A percentile compares a stretch with the other conserved stretches of the same genome.
Conservation (phyloP, 768 basidiomycete species). For the Porpolomopsis calyptriformis region DNA sequence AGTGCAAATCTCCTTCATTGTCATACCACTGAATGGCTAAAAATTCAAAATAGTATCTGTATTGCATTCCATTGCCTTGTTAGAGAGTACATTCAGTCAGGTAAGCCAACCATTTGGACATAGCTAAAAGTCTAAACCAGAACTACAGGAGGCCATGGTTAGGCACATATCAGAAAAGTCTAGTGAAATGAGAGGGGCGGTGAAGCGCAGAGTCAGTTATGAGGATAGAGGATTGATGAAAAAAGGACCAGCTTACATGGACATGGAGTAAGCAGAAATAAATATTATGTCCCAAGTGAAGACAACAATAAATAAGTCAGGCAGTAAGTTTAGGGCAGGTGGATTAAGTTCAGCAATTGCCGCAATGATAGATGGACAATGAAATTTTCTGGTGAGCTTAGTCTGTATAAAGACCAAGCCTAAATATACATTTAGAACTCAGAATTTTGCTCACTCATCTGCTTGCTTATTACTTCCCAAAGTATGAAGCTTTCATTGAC, state of each 20-base stretch:
- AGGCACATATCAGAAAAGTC: neutral
- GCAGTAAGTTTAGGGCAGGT: neutral
- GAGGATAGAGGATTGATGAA: neutral
- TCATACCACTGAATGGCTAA: slow-evolving; percentile 7
- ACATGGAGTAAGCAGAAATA: neutral
- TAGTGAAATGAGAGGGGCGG: neutral
- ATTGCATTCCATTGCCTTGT: slow-evolving; percentile 6
- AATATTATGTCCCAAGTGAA: neutral
- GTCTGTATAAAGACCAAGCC: neutral
- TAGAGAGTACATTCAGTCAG: slow-evolving; percentile 7
- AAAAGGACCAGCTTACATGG: neutral
- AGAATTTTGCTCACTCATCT: neutral
- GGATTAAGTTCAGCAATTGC: neutral
- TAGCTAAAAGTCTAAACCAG: neutral
- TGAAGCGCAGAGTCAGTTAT: neutral
- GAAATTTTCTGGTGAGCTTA: neutral
- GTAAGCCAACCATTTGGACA: neutral
- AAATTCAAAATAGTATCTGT: slow-evolving; percentile 8
- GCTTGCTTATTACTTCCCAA: slow-evolving; percentile 8
- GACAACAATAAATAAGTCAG: neutral
- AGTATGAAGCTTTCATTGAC: slow-evolving; percentile 25
- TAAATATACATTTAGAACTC: neutral
- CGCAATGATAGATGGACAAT: neutral
- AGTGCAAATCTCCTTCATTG: slow-evolving; percentile 9
- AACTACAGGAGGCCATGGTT: neutral